These are phyloP conservation scores for Penicillium pancosmium DNA, from an alignment of 495 filamentous ascomycete species.

Conservation along the genomic window DNA sequence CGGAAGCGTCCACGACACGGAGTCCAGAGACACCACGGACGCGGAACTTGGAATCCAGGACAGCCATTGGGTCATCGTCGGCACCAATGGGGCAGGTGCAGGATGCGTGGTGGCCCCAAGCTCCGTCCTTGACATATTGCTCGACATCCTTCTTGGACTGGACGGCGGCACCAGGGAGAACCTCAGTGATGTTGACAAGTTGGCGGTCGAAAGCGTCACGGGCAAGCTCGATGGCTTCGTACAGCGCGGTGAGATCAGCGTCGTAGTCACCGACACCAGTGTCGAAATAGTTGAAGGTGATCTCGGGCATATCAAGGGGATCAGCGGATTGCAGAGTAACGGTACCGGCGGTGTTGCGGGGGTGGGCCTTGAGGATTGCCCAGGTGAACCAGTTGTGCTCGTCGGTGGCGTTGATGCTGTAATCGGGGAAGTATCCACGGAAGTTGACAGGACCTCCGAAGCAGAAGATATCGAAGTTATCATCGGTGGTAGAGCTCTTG, in stretches of 20 bases:
- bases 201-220: slow-evolving; percentile 42
- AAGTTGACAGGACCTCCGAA: slow-evolving; percentile 57
- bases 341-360: slow-evolving; percentile 55
- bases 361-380: slow-evolving; percentile 56
- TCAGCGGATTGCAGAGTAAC: slow-evolving; percentile 54
- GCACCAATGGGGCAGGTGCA: slow-evolving; percentile 60
- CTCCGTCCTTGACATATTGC: slow-evolving; percentile 50
- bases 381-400: slow-evolving; percentile 46
- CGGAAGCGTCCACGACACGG: slow-evolving; percentile 64
- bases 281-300: slow-evolving; percentile 61
- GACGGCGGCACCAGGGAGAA: slow-evolving; percentile 47
- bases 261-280: slow-evolving; percentile 37
- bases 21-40: slow-evolving; percentile 56
- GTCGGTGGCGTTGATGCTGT: slow-evolving; percentile 30
- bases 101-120: slow-evolving; percentile 64
- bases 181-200: slow-evolving; percentile 38
- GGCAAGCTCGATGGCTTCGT: slow-evolving; percentile 47
- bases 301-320: slow-evolving; percentile 56
- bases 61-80: slow-evolving; percentile 59
- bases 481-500: slow-evolving; percentile 40
- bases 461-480: slow-evolving; percentile 48
- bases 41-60: slow-evolving; percentile 59
- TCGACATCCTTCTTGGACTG: slow-evolving; percentile 45
- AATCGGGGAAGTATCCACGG: slow-evolving; percentile 43
- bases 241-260: slow-evolving; percentile 49